Evolutionary conservation across 2,329 filamentous ascomycete species (phyloP).

Genomic region (Sphaerulina populicola): DNA sequence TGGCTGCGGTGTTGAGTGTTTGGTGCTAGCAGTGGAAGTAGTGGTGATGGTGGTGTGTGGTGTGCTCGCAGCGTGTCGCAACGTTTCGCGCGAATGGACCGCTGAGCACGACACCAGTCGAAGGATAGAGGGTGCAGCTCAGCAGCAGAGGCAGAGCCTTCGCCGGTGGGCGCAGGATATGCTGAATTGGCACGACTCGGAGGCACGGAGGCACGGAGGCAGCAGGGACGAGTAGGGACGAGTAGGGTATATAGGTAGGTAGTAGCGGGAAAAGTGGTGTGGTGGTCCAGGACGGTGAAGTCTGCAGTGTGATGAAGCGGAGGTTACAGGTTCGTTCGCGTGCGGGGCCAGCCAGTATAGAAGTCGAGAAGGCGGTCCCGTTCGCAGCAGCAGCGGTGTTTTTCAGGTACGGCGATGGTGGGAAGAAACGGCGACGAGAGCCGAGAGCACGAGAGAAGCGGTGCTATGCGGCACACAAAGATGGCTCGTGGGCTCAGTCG

Average conservation of each 20-base stretch:
- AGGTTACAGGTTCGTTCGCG: background rate
- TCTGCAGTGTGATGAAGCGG: background rate
- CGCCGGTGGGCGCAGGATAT: background rate
- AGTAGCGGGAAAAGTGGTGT: background rate
- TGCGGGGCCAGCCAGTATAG: background rate
- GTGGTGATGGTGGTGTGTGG: background rate
- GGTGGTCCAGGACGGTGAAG: background rate
- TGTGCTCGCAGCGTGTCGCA: background rate
- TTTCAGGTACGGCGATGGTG: conserved; percentile 5
- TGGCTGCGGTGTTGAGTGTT: background rate
- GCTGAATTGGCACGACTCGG: background rate
- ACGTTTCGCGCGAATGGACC: background rate
- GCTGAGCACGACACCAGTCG: conserved; percentile 1
- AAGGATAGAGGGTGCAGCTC: background rate
- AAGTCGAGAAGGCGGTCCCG: background rate
- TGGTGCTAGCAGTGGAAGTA: background rate
- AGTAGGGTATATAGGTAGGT: too few relatives aligned
- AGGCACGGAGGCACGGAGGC: too few relatives aligned
- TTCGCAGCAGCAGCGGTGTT: background rate
- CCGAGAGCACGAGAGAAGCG: conserved; percentile 12
- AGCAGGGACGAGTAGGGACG: background rate
- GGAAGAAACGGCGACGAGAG: conserved; percentile 3
- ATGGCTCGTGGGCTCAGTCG: conserved; percentile 22
- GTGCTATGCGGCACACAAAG: conserved; percentile 9
- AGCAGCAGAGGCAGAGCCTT: background rate